Evolutionary conservation across 306 rosid genomes (phyloP).

Genomic region (Pyrus pyrifolia): DNA sequence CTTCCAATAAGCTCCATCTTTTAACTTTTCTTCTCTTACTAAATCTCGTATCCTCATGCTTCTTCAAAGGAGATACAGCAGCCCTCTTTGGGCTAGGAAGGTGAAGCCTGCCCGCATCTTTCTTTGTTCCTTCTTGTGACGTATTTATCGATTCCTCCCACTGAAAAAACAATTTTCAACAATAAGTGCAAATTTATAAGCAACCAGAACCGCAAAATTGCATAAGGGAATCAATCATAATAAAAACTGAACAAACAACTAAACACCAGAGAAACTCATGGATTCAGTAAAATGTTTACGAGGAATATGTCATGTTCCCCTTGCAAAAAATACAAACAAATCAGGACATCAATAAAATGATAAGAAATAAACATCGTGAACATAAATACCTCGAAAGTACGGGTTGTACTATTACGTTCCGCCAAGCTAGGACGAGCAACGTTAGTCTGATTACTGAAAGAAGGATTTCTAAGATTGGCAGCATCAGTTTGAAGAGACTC

Average conservation of each 20-base stretch:
- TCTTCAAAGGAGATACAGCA: conserved; percentile 42
- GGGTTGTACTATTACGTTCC: conserved; percentile 50
- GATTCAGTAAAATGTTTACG: neutral
- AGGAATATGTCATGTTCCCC: neutral
- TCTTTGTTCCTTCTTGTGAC: conserved; percentile 17
- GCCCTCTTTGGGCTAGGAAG: conserved; percentile 40
- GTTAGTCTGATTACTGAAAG: conserved; percentile 20
- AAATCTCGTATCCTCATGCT: conserved; percentile 4
- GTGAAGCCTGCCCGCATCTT: conserved; percentile 3
- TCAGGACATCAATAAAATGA: neutral
- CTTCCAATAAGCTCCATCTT: conserved; percentile 70
- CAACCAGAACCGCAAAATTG: neutral
- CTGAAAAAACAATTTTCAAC: conserved; percentile 30
- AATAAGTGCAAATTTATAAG: conserved; percentile 2
- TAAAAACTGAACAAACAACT: neutral
- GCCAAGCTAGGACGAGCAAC: conserved; percentile 36
- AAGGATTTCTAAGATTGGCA: conserved; percentile 19
- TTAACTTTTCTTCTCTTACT: conserved; percentile 38
- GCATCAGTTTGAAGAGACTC: conserved; percentile 23
- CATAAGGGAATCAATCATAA: neutral
- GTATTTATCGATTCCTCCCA: conserved; percentile 65
- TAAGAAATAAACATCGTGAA: neutral
- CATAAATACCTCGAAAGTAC: conserved; percentile 46
- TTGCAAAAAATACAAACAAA: neutral
- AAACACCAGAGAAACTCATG: neutral